These are phyloP conservation scores for Ophiostoma tasmaniense DNA, from an alignment of 2,329 filamentous ascomycete genomes.

Conservation along the genomic window DNA sequence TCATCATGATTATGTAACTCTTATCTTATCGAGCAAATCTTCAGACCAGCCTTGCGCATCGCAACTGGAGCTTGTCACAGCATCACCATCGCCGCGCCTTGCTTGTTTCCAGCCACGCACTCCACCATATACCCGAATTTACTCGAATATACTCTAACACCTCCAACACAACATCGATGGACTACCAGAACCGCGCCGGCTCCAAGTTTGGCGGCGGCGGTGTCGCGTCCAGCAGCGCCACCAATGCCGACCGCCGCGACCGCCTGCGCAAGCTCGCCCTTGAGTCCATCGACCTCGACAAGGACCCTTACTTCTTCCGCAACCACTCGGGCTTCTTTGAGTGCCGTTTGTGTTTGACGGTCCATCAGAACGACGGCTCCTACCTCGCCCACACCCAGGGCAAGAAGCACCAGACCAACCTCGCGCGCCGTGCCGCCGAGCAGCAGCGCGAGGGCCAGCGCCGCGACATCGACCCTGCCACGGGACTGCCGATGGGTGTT, in stretches of 20 bases:
- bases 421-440: conserved; percentile 88
- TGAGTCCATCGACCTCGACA: conserved; percentile 97
- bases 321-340: conserved; percentile 98
- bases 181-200: conserved; percentile 84
- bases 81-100: neutral
- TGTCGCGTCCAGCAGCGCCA: conserved; percentile 85
- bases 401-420: conserved; percentile 97
- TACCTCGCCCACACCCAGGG: conserved; percentile 98
- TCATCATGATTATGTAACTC: neutral
- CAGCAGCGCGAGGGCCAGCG: conserved; percentile 83
- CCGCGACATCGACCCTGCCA: conserved; percentile 57
- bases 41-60: neutral
- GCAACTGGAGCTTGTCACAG: neutral
- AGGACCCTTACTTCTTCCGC: conserved; percentile 99
- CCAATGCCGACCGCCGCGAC: conserved; percentile 94
- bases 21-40: conserved; percentile 4
- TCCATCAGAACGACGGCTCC: conserved; percentile 97
- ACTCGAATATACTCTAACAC: neutral
- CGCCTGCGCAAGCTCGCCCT: conserved; percentile 95
- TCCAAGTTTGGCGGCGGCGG: conserved; percentile 97
- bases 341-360: conserved; percentile 90
- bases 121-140: neutral
- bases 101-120: neutral
- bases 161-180: conserved; percentile 38
- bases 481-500: conserved; percentile 64